phyloP scores from a whole-genome alignment of 2,329 filamentous ascomycete genomes.

The Talaromyces sp. region DNA sequence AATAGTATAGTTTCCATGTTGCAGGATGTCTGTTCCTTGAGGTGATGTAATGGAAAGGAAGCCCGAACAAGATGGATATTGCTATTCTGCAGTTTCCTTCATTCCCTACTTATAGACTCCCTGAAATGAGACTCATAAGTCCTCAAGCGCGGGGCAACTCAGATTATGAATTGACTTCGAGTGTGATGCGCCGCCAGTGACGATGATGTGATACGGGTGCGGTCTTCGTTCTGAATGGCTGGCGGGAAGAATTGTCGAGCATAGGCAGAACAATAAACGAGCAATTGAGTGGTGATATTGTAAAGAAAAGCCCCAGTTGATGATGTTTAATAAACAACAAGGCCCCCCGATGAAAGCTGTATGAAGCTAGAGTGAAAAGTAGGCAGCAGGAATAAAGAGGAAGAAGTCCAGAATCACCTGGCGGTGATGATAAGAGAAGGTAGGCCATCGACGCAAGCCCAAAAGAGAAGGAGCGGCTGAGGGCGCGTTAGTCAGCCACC shows the following conservation, averaged over 20 bases:
- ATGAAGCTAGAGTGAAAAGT: neutral
- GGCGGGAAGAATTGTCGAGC: neutral
- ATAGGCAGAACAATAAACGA: constrained; percentile 14
- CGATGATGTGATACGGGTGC: neutral
- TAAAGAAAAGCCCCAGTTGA: neutral
- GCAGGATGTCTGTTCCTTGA: neutral
- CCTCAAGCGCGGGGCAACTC: neutral
- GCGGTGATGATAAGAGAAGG: neutral
- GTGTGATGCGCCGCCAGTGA: neutral
- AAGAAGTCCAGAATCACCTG: neutral
- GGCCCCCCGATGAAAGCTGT: neutral
- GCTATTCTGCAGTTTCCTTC: neutral
- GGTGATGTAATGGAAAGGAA: neutral
- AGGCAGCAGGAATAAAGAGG: neutral
- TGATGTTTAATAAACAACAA: neutral
- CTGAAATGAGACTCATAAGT: neutral
- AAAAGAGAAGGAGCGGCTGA: neutral
- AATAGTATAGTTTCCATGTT: neutral
- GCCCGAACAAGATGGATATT: neutral
- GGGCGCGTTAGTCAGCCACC: neutral
- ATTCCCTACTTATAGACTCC: neutral
- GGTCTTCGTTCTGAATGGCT: neutral
- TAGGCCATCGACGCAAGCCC: neutral
- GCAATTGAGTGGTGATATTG: neutral
- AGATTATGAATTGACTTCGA: neutral